Evolutionary conservation across 2,329 filamentous ascomycete genomes (phyloP), one percentile per base, ranked within the genome.

Genomic region (Xylariaceae sp.): DNA sequence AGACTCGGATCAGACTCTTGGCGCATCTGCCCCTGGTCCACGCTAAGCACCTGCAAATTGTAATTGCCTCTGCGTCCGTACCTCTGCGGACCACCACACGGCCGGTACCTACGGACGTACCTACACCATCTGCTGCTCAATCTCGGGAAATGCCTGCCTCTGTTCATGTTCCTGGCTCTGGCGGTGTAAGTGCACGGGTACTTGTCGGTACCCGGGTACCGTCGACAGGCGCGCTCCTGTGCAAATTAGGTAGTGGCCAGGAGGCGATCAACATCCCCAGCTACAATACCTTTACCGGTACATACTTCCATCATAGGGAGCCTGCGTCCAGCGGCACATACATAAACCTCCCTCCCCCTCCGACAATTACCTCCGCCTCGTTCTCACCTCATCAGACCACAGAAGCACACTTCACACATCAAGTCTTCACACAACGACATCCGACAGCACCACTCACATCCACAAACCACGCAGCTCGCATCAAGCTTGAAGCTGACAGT

Each of bases 331-430:
- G 41, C 48, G 49, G 16, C 56, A 57, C 53, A 67, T 67, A 69
- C 65, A 67, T 68, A 69, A 67, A 63, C 58, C 54, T 22, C 57
- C 53, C 60, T 60, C 63, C 65, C 61, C 61, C 53, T 62, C 58
- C 55, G 57, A 45, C 53, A 51, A 46, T 32, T 19, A 18, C 32
- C 42, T 54, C 43, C 32, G 47, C 26, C 50, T 48, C 19, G 42
- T 46, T 50, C 43, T 49, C 54, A 53, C 52, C 53, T 13, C 65
- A 65, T 49, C 61, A 65, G 53, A 63, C 53, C 59, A 55, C 56
- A 56, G 12, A 49, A 39, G 29, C 54, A 47, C n/a, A 47, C 48
- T 49, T 49, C 7, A 49, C 29, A 29, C 30, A 46, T 36, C 40
- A 47, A 32, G 43, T 55, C 49, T 22, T 45, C n/a, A 16, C 29